Evolutionary conservation across 2,329 filamentous ascomycete genomes (phyloP).

Genomic region (Lizonia empirigonia): DNA sequence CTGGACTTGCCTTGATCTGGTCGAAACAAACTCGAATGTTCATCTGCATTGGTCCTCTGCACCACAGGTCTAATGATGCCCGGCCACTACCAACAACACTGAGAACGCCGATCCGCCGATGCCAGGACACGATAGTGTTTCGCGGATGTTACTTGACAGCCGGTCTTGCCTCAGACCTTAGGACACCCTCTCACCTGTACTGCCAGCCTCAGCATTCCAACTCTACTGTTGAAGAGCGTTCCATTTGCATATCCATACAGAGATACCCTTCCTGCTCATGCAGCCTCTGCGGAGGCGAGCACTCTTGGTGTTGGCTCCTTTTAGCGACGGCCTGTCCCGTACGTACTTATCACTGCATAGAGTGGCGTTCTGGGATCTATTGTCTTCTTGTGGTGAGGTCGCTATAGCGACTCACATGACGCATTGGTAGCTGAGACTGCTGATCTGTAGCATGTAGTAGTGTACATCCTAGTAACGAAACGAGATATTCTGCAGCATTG

Average conservation of each 20-base stretch:
- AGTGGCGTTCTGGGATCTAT: constrained; percentile 24
- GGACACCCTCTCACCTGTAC: too few species aligned
- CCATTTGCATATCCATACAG: constrained; percentile 35
- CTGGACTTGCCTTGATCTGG: constrained; percentile 41
- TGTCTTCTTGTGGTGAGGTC: constrained; percentile 1
- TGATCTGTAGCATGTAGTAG: constrained; percentile 15
- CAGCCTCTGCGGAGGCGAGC: constrained; percentile 6
- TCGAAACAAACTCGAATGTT: too few species aligned
- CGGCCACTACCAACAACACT: too few species aligned
- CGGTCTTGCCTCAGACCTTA: background rate
- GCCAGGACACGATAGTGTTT: too few species aligned
- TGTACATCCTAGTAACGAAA: constrained; percentile 1
- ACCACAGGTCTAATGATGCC: too few species aligned
- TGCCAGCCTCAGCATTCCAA: background rate
- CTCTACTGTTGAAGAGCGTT: constrained; percentile 19
- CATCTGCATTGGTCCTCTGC: too few species aligned
- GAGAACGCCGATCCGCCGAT: too few species aligned
- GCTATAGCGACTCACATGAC: constrained; percentile 5
- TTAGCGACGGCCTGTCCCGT: constrained; percentile 11
- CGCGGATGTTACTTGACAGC: background rate
- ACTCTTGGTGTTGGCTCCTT: constrained; percentile 9
- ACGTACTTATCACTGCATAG: constrained; percentile 24
- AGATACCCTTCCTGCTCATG: constrained; percentile 36
- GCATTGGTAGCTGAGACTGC: background rate
- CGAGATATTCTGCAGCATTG: too few species aligned